Conservation (phyloP, 768 basidiomycete species). For the Leccinum subgranulosum region DNA sequence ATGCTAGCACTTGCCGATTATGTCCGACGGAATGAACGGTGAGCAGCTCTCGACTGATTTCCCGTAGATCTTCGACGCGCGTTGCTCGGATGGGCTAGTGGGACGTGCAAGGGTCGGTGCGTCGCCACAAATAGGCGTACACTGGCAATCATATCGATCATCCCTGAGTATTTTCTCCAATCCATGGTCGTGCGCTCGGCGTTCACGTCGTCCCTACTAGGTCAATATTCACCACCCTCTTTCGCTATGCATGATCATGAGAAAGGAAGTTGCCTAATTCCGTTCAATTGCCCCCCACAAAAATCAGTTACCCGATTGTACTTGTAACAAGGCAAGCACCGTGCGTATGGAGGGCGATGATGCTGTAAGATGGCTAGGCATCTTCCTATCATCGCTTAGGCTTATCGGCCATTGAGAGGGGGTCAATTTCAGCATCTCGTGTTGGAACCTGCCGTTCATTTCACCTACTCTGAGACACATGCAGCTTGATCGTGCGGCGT, state of each 20-base stretch:
- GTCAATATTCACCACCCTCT: background rate
- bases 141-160: too few relatives aligned
- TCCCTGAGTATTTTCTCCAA: background rate
- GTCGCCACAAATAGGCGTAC: background rate
- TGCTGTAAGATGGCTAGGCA: background rate
- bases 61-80: background rate
- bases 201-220: background rate
- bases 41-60: too few relatives aligned
- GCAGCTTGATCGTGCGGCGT: background rate
- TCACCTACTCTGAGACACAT: background rate
- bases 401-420: background rate
- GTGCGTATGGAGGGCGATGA: background rate
- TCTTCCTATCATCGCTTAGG: background rate
- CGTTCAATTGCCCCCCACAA: background rate
- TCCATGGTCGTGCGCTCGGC: background rate
- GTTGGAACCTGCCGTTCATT: background rate
- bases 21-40: background rate
- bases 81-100: background rate
- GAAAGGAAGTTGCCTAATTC: background rate
- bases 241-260: background rate
- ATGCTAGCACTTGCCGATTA: background rate
- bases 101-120: background rate
- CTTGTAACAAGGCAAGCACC: background rate
- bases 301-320: background rate
- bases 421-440: background rate